Base-by-base conservation (phyloP, 192 early-diverging fungal genomes). In the Funneliformis mosseae region DNA sequence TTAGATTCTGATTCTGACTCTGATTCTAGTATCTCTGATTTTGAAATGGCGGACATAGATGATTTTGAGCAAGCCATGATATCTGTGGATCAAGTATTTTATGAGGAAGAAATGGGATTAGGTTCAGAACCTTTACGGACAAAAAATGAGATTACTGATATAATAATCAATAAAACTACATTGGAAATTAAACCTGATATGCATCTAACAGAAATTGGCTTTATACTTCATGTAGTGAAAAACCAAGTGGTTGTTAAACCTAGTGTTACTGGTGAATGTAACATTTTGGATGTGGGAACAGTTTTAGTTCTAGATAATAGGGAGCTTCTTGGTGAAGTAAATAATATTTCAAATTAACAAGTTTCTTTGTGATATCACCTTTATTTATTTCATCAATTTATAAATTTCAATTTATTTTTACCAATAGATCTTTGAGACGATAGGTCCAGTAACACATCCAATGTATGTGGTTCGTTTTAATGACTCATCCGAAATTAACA, bases 401-500 rank as follows among this genome's bases (percentile, higher is more conserved):
- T 14, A 41, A 60, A 25, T 50, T 33, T 11, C 55, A 42, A 23
- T 73, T 23, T 46, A 12, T 38, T 62, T 5, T n/a, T n/a, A 16
- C 38, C 16, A 79, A 80, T 14, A 90, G 89, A 84, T 96, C 14
- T 97, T 91, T 87, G 98, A 99, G 71, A 96, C 95, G 0, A 96
- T 99, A 89, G 98, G 98, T 8, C 96, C 96, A 10, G 92, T 99
- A 1, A 79, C 86, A 2, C 85, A 88, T 42, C 98, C 98, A 5
- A 82, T 95, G 63, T 98, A 97, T 83, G 90, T 91, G 18, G 88
- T 99, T 16, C 88, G 94, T 16, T 95, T 95, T 83, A 89, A 92
- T 78, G 81, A 82, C 25, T 67, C 87, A 5, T 78, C 82, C 10
- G 94, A 95, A 33, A 91, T 95, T 7, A 88, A 92, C 59, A 25